Evolutionary conservation across 148 eudicot species (phyloP).

Genomic region (Camellia lanceoleosa): DNA sequence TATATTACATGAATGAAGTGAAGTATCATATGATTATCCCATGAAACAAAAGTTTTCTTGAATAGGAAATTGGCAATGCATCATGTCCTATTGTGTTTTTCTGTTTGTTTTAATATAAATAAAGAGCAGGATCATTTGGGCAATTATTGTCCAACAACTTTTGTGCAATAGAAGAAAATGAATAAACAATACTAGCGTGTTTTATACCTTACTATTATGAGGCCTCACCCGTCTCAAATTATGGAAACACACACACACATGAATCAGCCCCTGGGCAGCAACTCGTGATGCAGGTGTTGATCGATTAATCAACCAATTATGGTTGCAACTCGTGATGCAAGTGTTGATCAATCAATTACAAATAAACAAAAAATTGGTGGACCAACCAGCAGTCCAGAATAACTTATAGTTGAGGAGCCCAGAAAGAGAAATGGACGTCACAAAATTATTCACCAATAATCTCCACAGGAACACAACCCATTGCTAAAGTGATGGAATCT

Average conservation of each 20-base stretch:
- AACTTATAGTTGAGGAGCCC: neutral
- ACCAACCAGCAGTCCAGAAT: conserved; percentile 1
- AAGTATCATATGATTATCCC: neutral
- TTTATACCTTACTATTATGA: neutral
- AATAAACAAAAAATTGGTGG: neutral
- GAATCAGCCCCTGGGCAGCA: neutral
- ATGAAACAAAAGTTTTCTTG: neutral
- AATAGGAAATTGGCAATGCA: too few species aligned
- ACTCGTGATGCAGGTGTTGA: neutral
- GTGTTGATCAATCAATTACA: neutral
- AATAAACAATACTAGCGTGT: neutral
- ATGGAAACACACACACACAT: neutral
- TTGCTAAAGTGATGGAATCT: conserved; percentile 48
- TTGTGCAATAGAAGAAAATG: neutral
- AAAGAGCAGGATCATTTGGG: neutral
- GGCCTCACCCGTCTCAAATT: conserved; percentile 1
- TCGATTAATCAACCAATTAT: too few species aligned
- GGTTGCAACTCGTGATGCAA: neutral
- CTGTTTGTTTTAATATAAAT: neutral
- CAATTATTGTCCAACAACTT: neutral
- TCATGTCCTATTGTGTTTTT: neutral
- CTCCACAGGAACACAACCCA: conserved; percentile 46
- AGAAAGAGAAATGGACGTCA: neutral
- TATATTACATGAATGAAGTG: neutral
- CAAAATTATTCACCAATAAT: conserved; percentile 40